phyloP scores from a whole-genome alignment of 2,329 filamentous ascomycete species.

The Mariannaea sp. region DNA sequence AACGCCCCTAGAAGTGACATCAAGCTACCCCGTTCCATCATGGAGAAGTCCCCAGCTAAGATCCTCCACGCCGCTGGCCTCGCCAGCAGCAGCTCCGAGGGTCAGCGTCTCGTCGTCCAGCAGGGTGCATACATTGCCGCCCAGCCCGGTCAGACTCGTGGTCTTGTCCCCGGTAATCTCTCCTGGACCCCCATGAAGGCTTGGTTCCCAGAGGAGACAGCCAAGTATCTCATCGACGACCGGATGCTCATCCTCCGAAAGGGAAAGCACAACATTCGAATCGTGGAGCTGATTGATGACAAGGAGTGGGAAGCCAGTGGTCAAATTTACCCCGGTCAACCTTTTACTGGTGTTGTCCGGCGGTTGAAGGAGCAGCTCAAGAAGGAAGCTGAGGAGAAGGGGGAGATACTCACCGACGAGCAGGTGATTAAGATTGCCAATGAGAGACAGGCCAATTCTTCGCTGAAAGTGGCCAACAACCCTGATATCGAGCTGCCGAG shows the following conservation, averaged over 20 bases:
- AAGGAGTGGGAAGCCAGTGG: conserved; percentile 57
- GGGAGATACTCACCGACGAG: conserved; percentile 37
- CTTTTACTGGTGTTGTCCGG: conserved; percentile 54
- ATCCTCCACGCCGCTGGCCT: conserved; percentile 66
- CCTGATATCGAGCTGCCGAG: conserved; percentile 48
- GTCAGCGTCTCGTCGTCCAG: conserved; percentile 58
- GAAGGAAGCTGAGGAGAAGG: conserved; percentile 42
- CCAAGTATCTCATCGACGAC: conserved; percentile 64
- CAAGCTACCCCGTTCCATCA: conserved; percentile 61
- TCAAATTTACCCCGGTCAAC: conserved; percentile 58
- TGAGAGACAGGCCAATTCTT: conserved; percentile 28
- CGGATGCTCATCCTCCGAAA: conserved; percentile 64
- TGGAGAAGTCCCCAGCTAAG: conserved; percentile 60
- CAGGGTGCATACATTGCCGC: conserved; percentile 67
- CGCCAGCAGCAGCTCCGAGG: conserved; percentile 60
- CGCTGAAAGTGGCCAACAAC: conserved; percentile 46
- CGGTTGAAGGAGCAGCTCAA: conserved; percentile 47
- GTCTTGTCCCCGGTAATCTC: conserved; percentile 56
- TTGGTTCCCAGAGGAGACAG: conserved; percentile 61
- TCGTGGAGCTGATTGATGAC: conserved; percentile 64
- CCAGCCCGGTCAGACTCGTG: conserved; percentile 48
- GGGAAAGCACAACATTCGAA: conserved; percentile 66
- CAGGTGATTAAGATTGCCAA: conserved; percentile 33
- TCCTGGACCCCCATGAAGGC: conserved; percentile 66
- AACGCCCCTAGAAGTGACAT: conserved; percentile 60